Base-by-base conservation (phyloP, 257 asterid genomes). In the Solanum chaucha region DNA sequence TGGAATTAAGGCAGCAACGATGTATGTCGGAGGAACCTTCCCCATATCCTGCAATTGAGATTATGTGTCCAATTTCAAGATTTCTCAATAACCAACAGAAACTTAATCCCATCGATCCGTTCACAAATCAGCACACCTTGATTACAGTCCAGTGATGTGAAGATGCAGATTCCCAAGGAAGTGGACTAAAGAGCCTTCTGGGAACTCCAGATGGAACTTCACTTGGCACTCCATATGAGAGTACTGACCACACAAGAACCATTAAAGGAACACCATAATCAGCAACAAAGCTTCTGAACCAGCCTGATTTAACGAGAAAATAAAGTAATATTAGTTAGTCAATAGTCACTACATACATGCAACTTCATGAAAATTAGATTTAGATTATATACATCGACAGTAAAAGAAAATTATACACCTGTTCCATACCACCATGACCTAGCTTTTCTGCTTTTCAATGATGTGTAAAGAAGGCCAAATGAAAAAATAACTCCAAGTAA, bases 241-340 rank as follows among this genome's bases (percentile, higher is more conserved):
- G 14, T 48, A 85, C 88, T 34, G 94, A 88, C 94, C 96, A 92
- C 0, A 89, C 28, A 38, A 93, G 41, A 74, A 92, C 92, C 94
- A 91, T 89, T 14, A 90, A 59, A 1, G 94, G 94, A 85, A 93
- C 94, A 41, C 96, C 94, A 90, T 92, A 93, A 64, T 93, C 96
- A 6, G 94, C 94, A 15, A 92, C 58, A 41, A 92, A 93, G 85
- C 94, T 89, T 84, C 96, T 85, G 22, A 89, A 32, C 88, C 88
- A 85, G 19, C 91, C 94, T 89, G 89, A 85, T 34, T 38, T 12
- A 48, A 26, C 0, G 30, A 36, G 46, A 86, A 51, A 44, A 58
- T 5, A 12, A 41, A 41, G 83, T 10, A 14, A 11, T 5, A 35
- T 35, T 73, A 17, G 26, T 72, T 14, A 32, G 40, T 30, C 41